These are phyloP conservation scores for Telopea speciosissima DNA, from an alignment of 177 flowering plant genomes.

Conservation along the genomic window DNA sequence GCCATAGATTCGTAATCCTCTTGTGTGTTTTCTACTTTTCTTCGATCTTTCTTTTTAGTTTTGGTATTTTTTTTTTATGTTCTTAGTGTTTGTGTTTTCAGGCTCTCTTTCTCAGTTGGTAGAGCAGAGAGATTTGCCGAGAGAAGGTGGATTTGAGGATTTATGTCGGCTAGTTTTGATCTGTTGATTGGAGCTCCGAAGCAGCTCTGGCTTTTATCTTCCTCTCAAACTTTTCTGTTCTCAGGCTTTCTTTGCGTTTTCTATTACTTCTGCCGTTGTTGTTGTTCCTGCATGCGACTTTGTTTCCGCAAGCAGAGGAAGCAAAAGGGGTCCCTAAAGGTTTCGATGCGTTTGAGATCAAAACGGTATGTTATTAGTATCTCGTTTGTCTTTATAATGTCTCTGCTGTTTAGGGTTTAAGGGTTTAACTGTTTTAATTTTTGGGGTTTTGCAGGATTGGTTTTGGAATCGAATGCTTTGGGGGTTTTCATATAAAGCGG, in stretches of 20 bases:
- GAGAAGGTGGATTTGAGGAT: slow-evolving; percentile 1
- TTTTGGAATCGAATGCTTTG: slow-evolving; percentile 65
- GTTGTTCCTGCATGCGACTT: slow-evolving; percentile 18
- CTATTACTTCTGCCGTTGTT: slow-evolving; percentile 16
- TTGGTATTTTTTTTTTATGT: not conserved
- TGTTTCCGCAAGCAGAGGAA: slow-evolving; percentile 36
- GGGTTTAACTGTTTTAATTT: slow-evolving; percentile 12
- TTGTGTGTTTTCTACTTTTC: not conserved
- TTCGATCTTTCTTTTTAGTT: not conserved
- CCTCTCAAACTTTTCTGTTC: not conserved
- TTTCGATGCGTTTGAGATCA: slow-evolving; percentile 84
- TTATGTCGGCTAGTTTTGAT: slow-evolving; percentile 22
- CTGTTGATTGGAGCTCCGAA: slow-evolving; percentile 44
- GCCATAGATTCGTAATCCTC: not conserved
- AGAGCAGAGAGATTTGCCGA: not conserved
- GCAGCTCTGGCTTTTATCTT: slow-evolving; percentile 35
- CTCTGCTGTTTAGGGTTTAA: slow-evolving; percentile 5
- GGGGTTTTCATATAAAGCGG: slow-evolving; percentile 69
- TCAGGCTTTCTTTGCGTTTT: not conserved
- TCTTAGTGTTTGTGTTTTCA: not conserved
- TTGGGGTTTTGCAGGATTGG: slow-evolving; percentile 64
- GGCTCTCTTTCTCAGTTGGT: not conserved
- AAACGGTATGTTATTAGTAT: slow-evolving; percentile 36
- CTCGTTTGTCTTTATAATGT: slow-evolving; percentile 3
- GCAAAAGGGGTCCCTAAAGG: slow-evolving; percentile 23